Conservation (phyloP, 768 basidiomycete species). For the Boletus sensibilis region DNA sequence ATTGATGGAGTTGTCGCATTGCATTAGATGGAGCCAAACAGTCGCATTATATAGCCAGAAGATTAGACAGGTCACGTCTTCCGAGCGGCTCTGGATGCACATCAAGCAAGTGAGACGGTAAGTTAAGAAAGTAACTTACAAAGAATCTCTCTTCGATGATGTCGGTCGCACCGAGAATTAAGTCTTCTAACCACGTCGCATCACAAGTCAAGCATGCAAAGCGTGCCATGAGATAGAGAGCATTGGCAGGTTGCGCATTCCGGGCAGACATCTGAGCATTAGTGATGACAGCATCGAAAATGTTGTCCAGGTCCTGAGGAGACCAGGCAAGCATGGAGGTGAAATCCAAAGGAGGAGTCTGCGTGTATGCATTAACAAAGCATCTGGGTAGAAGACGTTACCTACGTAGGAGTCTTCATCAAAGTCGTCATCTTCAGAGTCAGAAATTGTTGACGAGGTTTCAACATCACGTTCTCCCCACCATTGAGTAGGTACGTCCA, state of each 20-base stretch:
- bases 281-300: constrained; percentile 80
- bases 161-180: constrained; percentile 88
- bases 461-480: constrained; percentile 56
- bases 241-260: constrained; percentile 87
- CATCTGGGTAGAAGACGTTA: constrained; percentile 1
- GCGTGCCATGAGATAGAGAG: constrained; percentile 83
- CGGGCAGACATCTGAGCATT: constrained; percentile 69
- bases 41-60: constrained; percentile 97
- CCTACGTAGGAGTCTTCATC: constrained; percentile 51
- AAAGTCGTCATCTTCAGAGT: constrained; percentile 50
- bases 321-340: constrained; percentile 94
- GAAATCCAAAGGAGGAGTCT: constrained; percentile 77
- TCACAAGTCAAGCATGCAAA: constrained; percentile 94
- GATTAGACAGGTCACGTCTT: constrained; percentile 81
- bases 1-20: constrained; percentile 76
- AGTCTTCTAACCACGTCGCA: constrained; percentile 88
- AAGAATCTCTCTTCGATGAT: constrained; percentile 90
- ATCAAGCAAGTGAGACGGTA: constrained; percentile 10
- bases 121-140: constrained; percentile 49
- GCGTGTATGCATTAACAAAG: constrained; percentile 14
- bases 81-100: constrained; percentile 62
- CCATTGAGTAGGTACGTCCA: constrained; percentile 61
- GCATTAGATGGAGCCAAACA: constrained; percentile 86
- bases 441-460: constrained; percentile 43
- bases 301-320: constrained; percentile 68